Percentiles rank a stretch among this genome's conserved stretches.
Conservation (phyloP, 2,329 filamentous ascomycete genomes). For the Exserohilum rostratum region DNA sequence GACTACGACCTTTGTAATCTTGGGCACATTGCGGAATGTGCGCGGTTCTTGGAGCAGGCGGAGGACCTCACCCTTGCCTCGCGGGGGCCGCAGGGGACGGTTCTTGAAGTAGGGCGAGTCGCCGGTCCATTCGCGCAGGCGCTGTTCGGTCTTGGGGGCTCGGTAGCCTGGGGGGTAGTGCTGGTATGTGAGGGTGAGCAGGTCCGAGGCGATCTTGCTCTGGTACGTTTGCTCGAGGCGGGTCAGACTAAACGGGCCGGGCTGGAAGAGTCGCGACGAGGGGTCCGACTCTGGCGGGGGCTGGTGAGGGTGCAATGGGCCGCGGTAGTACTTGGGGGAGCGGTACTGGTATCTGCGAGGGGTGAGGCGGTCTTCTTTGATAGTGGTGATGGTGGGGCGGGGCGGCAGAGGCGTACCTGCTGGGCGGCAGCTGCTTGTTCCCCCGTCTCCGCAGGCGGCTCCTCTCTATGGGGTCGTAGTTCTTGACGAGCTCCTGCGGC, state of each 20-base stretch:
- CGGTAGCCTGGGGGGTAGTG: slow-evolving; percentile 81
- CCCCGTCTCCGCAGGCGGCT: slow-evolving; percentile 52
- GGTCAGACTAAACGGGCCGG: slow-evolving; percentile 87
- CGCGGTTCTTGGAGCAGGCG: slow-evolving; percentile 70
- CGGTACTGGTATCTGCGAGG: slow-evolving; percentile 84
- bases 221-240: slow-evolving; percentile 90
- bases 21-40: slow-evolving; percentile 83
- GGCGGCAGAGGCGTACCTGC: no score
- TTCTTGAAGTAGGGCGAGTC: slow-evolving; percentile 95
- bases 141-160: slow-evolving; percentile 63
- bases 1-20: slow-evolving; percentile 79
- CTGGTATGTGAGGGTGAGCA: slow-evolving; percentile 86
- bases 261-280: slow-evolving; percentile 83
- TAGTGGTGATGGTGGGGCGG: no score
- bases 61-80: slow-evolving; percentile 74
- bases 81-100: slow-evolving; percentile 80
- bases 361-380: slow-evolving; percentile 1
- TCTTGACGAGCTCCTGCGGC: slow-evolving; percentile 51
- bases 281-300: slow-evolving; percentile 86
- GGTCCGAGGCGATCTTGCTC: slow-evolving; percentile 81
- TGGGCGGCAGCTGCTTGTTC: slow-evolving; percentile 54
- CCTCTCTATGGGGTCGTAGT: slow-evolving; percentile 57
- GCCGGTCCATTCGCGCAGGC: slow-evolving; percentile 84
- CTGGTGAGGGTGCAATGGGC: slow-evolving; percentile 90
- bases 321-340: slow-evolving; percentile 91